Evolutionary conservation across 2,329 filamentous ascomycete species (phyloP).

Genomic region (Cytospora schulzeri): DNA sequence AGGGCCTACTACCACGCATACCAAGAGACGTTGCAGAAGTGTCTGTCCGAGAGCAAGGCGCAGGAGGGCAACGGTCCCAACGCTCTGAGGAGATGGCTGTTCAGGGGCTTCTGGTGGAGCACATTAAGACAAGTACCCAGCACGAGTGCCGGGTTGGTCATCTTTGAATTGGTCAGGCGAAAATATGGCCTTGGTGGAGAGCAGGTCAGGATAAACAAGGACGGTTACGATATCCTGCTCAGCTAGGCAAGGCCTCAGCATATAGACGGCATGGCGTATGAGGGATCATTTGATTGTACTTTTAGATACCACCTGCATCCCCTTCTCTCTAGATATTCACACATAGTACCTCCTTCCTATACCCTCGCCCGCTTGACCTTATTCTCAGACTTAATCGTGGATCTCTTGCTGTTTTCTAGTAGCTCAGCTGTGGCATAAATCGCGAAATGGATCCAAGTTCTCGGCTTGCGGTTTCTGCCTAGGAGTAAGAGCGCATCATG

Average conservation of each 20-base stretch:
- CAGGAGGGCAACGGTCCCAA: constrained; percentile 48
- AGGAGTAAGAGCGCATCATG: not conserved
- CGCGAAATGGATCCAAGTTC: not conserved
- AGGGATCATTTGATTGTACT: not conserved
- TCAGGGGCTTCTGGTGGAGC: constrained; percentile 71
- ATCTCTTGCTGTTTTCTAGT: constrained; percentile 12
- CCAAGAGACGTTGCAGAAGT: constrained; percentile 65
- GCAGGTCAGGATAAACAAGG: constrained; percentile 65
- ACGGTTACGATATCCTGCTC: constrained; percentile 72
- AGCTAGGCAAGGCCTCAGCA: constrained; percentile 35
- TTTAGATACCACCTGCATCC: constrained; percentile 9
- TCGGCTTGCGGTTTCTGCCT: not conserved
- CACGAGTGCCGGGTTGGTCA: constrained; percentile 75
- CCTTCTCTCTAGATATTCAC: not conserved
- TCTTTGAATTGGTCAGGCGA: constrained; percentile 74
- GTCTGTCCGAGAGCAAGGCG: constrained; percentile 55
- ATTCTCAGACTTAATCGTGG: constrained; percentile 7
- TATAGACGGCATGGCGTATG: constrained; percentile 14
- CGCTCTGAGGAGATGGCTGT: constrained; percentile 62
- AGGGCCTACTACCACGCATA: constrained; percentile 72
- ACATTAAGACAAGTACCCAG: constrained; percentile 75
- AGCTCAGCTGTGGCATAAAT: too few relatives aligned
- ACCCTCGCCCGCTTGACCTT: not conserved
- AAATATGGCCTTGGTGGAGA: constrained; percentile 69
- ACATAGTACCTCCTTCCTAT: constrained; percentile 1